A percentile compares a stretch with the other conserved stretches of the same genome.
phyloP scores from a whole-genome alignment of 2,329 filamentous ascomycete species.

The Epichloe glyceriae region DNA sequence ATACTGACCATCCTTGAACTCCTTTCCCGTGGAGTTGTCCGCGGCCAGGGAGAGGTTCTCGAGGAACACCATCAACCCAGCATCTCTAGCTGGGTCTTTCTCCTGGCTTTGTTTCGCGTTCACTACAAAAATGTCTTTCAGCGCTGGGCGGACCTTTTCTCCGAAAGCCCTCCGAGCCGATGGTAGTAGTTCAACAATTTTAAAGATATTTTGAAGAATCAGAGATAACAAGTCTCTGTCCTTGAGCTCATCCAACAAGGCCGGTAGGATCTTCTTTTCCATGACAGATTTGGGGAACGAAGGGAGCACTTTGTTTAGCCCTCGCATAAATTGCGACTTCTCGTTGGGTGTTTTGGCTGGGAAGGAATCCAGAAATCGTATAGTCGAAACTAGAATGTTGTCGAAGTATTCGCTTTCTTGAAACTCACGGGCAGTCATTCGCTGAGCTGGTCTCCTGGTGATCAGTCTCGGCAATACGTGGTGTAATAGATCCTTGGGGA shows the following conservation, averaged over 20 bases:
- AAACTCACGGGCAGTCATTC: constrained; percentile 80
- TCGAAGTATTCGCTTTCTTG: constrained; percentile 95
- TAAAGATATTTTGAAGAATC: constrained; percentile 85
- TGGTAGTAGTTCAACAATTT: constrained; percentile 69
- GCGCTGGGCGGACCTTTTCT: constrained; percentile 70
- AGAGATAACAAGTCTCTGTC: constrained; percentile 75
- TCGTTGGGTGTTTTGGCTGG: constrained; percentile 86
- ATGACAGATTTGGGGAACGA: constrained; percentile 90
- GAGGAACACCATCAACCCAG: constrained; percentile 79
- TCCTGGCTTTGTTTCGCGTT: constrained; percentile 48
- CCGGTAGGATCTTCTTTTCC: constrained; percentile 86
- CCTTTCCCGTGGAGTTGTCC: constrained; percentile 73
- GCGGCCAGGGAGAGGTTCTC: constrained; percentile 69
- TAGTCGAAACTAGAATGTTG: constrained; percentile 90
- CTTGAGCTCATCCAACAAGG: constrained; percentile 83
- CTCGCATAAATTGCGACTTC: constrained; percentile 83
- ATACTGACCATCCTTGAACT: constrained; percentile 77
- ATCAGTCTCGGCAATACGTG: constrained; percentile 76
- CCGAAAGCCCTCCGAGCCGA: constrained; percentile 66
- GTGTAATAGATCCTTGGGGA: constrained; percentile 65
- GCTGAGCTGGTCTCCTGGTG: constrained; percentile 72
- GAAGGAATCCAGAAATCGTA: constrained; percentile 83
- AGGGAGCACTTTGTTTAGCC: constrained; percentile 71
- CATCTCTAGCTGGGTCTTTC: constrained; percentile 71
- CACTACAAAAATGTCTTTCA: constrained; percentile 71